Evolutionary conservation across 352 stramenopile genomes (phyloP), one percentile per base, ranked within the genome.

Genomic region (Globisporangium yorkense): DNA sequence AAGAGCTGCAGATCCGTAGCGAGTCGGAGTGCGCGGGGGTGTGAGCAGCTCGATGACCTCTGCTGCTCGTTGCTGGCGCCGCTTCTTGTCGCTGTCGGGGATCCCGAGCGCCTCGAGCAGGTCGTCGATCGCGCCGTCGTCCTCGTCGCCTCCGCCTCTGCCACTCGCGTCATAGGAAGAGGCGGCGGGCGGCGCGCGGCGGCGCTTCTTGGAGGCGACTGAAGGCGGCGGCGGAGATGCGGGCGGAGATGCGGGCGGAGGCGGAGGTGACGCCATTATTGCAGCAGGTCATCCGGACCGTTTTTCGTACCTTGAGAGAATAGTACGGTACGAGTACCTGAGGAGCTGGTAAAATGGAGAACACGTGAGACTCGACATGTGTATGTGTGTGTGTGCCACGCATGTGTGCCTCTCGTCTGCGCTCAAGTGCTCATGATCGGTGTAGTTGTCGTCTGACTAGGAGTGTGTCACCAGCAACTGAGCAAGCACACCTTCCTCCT

Each of bases 31-130:
- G 13, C 59, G 68, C 9, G 72, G 71, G 15, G 73, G 73, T 16
- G 73, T 75, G 10, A 74, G 63, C 29, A 83, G 66, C 52, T 83
- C 71, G 37, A 83, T 83, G 18, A 83, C 62, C 40, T 76, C 56
- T 5, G 49, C 21, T 0, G 21, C 20, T 5, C 49, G 33, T 51
- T 56, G 21, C 39, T 51, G 27, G 35, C 56, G 24, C 40, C 47
- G 33, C 47, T 60, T 69, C 52, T 69, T 57, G 51, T 54, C 57
- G 24, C 57, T 63, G 51, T 63, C 35, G 29, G 57, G 57, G 18
- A 63, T 58, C 5, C 57, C 57, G 33, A 63, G 51, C 37, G 49
- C 57, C 37, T 58, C 57, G 31, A 63, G 57, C 57, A 63, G 49
- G 15, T 45, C 50, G 57, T 63, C 51, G 37, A 63, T 63, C 20